Evolutionary conservation across 805 yeast genomes (phyloP), one percentile per base, ranked within the genome.

Genomic region (Wickerhamiella kurtzmanii): DNA sequence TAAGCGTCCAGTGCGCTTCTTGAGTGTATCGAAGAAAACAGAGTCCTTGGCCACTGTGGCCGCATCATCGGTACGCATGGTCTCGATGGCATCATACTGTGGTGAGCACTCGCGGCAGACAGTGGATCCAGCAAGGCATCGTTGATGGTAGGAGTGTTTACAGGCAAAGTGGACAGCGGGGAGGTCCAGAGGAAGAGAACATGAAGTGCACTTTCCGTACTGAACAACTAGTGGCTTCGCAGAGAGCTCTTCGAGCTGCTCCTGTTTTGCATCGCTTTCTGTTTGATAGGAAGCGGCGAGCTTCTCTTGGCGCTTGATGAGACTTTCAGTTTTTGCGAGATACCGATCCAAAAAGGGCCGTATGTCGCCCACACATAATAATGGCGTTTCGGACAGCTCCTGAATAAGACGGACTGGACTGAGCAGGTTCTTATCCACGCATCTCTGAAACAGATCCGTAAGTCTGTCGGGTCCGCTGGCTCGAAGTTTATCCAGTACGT

Each of bases 91-190:
- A 50, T 84, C 89, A 41, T 77, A 62, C 43, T 82, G 84, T n/a
- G 76, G 73, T 1, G 78, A 62, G 60, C 96, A 89, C 37, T 72
- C 68, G 0, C 96, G 95, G 60, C 97, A 89, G 40, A 66, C 70
- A 38, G 60, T 63, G 19, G 58, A 46, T 19, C 53, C 54, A 15
- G 43, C 50, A 8, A 86, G 63, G 59, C 98, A 92, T 40, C 81
- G 69, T 54, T 81, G 83, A 59, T 92, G 97, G 59, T 76, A 87
- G 2, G 92, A 77, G 58, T 92, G 98, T 25, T 73, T 72, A 65
- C 98, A 92, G 52, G 77, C 75, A 67, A 89, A 92, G 56, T 84
- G 94, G 0, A 83, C 75, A 2, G 80, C 73, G 0, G 97, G 96
- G 38, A 79, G 70, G 49, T 84, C 94, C 18, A 89, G 64, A 11